Conservation (phyloP, 2,329 filamentous ascomycete species). For the Fusarium acutatum region DNA sequence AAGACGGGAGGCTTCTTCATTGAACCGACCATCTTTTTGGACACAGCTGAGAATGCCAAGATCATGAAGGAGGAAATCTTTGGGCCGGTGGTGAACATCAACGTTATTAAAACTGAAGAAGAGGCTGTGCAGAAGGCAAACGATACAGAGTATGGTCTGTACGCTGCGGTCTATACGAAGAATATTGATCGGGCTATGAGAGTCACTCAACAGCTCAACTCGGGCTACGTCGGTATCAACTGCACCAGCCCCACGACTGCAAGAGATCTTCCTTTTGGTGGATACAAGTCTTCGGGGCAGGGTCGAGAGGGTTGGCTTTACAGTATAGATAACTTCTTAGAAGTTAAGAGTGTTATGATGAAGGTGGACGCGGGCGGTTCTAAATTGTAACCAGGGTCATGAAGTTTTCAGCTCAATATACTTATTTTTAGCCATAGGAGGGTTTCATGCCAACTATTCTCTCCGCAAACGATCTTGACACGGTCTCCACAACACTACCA, state of each 20-base stretch:
- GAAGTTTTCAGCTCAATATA: too few species aligned
- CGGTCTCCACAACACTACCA: background rate
- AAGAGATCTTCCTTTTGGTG: conserved; percentile 25
- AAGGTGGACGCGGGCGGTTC: conserved; percentile 7
- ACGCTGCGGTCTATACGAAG: conserved; percentile 64
- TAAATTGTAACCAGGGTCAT: background rate
- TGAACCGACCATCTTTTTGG: conserved; percentile 27
- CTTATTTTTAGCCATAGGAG: too few species aligned
- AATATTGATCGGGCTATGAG: conserved; percentile 57
- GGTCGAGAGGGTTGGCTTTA: conserved; percentile 21
- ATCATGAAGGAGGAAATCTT: conserved; percentile 71
- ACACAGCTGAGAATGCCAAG: conserved; percentile 43
- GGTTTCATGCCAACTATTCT: too few species aligned
- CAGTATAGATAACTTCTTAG: conserved; percentile 34
- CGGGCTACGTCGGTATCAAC: conserved; percentile 69
- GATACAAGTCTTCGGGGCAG: conserved; percentile 22
- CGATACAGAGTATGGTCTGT: conserved; percentile 63
- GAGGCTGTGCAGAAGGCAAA: conserved; percentile 47
- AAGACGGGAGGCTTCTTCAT: conserved; percentile 22
- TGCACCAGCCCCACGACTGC: conserved; percentile 43
- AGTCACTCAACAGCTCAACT: conserved; percentile 62
- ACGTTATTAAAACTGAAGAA: conserved; percentile 49
- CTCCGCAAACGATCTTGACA: background rate
- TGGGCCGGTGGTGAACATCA: conserved; percentile 68
- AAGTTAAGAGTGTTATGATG: conserved; percentile 36